Evolutionary conservation across 177 flowering plant species (phyloP).

Genomic region (Telopea speciosissima): DNA sequence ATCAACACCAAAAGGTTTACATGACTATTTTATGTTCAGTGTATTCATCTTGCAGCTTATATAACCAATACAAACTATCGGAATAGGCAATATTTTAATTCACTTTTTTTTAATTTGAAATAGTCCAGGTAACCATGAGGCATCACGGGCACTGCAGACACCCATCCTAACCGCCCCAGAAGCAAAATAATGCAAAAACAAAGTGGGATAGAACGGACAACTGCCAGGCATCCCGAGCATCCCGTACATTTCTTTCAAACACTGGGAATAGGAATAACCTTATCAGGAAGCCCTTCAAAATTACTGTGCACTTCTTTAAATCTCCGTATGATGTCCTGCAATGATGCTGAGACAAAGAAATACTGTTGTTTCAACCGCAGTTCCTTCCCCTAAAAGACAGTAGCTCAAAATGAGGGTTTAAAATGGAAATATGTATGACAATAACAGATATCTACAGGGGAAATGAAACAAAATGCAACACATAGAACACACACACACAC

Average conservation of each 20-base stretch:
- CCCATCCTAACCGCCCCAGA: too few species aligned
- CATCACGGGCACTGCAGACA: too few species aligned
- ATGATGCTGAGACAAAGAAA: conserved; percentile 51
- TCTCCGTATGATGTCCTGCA: conserved; percentile 58
- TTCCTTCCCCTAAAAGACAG: conserved; percentile 46
- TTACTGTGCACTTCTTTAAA: conserved; percentile 41
- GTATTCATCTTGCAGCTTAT: too few species aligned
- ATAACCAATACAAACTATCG: too few species aligned
- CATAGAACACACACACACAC: too few species aligned
- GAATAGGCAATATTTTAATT: too few species aligned
- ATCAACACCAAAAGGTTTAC: background rate
- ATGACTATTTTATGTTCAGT: too few species aligned
- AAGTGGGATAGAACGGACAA: too few species aligned
- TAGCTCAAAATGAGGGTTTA: background rate
- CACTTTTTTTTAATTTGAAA: too few species aligned
- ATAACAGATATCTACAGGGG: background rate
- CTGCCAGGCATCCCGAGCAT: too few species aligned
- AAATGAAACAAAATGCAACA: background rate
- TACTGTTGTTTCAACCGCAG: conserved; percentile 62
- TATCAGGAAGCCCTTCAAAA: conserved; percentile 41
- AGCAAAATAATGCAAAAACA: too few species aligned
- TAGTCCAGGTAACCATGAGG: too few species aligned
- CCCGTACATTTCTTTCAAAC: background rate
- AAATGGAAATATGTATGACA: conserved; percentile 3
- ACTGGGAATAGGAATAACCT: conserved; percentile 22